Conservation (phyloP, 2,329 filamentous ascomycete species). For the Juglanconis juglandina region DNA sequence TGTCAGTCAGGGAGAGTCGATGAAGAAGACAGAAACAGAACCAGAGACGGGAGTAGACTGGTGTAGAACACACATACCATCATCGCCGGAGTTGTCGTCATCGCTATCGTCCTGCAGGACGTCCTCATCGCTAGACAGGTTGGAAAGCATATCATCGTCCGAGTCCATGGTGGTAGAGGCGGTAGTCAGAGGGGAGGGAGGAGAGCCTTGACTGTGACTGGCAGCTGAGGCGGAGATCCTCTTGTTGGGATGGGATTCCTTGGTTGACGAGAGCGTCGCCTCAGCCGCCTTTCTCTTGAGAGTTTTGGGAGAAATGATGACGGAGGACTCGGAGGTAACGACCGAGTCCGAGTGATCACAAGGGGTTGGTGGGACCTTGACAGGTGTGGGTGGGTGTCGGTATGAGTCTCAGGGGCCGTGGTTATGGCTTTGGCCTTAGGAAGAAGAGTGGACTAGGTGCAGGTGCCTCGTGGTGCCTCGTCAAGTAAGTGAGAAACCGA, state of each 20-base stretch:
- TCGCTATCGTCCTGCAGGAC: constrained; percentile 69
- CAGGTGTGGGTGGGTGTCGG: not conserved
- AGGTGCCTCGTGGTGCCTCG: not conserved
- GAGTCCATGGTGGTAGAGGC: constrained; percentile 75
- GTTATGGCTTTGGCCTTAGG: not conserved
- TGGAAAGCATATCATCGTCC: constrained; percentile 89
- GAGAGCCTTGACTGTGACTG: constrained; percentile 39
- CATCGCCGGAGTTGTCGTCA: constrained; percentile 58
- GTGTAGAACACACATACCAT: constrained; percentile 37
- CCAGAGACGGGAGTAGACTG: constrained; percentile 9
- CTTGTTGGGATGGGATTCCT: constrained; percentile 47
- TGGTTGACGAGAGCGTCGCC: constrained; percentile 53
- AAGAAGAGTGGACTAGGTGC: not conserved
- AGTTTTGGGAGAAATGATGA: constrained; percentile 58
- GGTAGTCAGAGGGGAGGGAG: constrained; percentile 57
- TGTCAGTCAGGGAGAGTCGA: constrained; percentile 12
- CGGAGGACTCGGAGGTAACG: constrained; percentile 16
- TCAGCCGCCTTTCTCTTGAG: constrained; percentile 64
- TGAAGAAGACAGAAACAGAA: not conserved
- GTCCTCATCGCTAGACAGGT: constrained; percentile 73
- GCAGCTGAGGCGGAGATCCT: constrained; percentile 53
- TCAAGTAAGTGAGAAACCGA: not conserved
- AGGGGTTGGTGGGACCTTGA: not conserved
- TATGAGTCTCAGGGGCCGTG: not conserved
- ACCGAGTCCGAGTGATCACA: constrained; percentile 14